Evolutionary conservation across 306 rosid genomes (phyloP).

Genomic region (Benincasa hispida): DNA sequence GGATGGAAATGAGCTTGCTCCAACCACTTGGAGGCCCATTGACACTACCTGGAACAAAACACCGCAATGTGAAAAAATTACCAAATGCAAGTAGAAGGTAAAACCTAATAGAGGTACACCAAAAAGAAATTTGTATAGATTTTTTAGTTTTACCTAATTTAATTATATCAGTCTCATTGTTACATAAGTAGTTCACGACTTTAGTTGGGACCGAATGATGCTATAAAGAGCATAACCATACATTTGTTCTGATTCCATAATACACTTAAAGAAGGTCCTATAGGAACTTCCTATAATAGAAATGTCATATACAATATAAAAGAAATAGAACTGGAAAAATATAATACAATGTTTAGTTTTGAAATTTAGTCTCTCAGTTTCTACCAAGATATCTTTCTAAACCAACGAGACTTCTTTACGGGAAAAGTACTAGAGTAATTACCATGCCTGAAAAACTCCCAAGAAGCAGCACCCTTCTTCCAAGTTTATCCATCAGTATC

Average conservation of each 20-base stretch:
- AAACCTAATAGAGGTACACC: not conserved
- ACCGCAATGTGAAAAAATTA: not conserved
- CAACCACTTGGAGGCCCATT: constrained; percentile 64
- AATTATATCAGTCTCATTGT: not conserved
- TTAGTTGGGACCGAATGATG: not conserved
- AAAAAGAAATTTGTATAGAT: not conserved
- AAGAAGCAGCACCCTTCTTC: constrained; percentile 76
- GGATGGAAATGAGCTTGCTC: constrained; percentile 47
- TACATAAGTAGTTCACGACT: not conserved
- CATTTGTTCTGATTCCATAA: not conserved
- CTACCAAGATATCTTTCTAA: not conserved
- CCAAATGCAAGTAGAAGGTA: not conserved
- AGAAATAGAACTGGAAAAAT: not conserved
- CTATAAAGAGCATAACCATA: not conserved
- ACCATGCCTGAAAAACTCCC: constrained; percentile 98
- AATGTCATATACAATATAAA: not conserved
- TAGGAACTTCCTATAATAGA: not conserved
- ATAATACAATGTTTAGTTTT: not conserved
- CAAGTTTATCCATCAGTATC: constrained; percentile 89
- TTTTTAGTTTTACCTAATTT: not conserved
- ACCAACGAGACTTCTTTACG: not conserved
- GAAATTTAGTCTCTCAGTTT: not conserved
- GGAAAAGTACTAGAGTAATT: constrained; percentile 13
- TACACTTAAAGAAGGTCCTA: not conserved
- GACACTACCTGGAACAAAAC: constrained; percentile 40